Percentiles rank a stretch among this genome's conserved stretches.
Evolutionary conservation across 495 filamentous ascomycete genomes (phyloP).

Genomic region (Diplogelasinospora grovesii): DNA sequence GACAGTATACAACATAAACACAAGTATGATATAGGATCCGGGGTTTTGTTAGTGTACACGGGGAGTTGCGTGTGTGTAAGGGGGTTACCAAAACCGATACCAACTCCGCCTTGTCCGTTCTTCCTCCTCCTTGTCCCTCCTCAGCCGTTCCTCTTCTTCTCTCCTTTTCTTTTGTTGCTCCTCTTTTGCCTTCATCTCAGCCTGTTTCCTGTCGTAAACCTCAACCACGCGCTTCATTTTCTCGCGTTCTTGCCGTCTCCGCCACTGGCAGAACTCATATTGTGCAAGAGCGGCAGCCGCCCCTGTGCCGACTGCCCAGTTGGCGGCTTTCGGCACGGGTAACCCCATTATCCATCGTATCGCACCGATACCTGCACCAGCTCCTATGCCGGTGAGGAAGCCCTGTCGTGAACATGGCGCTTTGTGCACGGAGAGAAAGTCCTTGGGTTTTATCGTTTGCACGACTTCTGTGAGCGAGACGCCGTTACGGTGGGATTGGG

Average conservation of each 20-base stretch:
- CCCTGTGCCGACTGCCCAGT: conserved; percentile 81
- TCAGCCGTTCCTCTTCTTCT: conserved; percentile 35
- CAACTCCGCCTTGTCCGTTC: conserved; percentile 29
- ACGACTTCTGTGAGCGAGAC: conserved; percentile 55
- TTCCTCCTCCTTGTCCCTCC: conserved; percentile 24
- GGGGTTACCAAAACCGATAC: conserved; percentile 53
- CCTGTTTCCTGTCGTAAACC: conserved; percentile 66
- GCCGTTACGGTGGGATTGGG: conserved; percentile 29
- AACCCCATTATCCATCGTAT: conserved; percentile 60
- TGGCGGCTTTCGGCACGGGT: conserved; percentile 53
- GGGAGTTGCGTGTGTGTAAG: too few species aligned
- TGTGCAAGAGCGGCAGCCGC: conserved; percentile 53
- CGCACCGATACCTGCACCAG: conserved; percentile 67
- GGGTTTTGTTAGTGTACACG: too few species aligned
- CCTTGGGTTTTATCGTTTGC: conserved; percentile 56
- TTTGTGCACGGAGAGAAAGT: conserved; percentile 69
- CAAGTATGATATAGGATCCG: too few species aligned
- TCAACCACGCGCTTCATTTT: conserved; percentile 76
- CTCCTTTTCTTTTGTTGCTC: conserved; percentile 46
- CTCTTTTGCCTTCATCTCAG: conserved; percentile 32
- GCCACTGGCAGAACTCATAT: conserved; percentile 76
- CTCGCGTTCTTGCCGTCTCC: conserved; percentile 60
- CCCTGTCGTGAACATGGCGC: conserved; percentile 79
- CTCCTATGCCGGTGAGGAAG: conserved; percentile 72
- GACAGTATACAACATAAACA: too few species aligned